Conservation (phyloP, 2,329 filamentous ascomycete species). For the Pezicula carpinea region DNA sequence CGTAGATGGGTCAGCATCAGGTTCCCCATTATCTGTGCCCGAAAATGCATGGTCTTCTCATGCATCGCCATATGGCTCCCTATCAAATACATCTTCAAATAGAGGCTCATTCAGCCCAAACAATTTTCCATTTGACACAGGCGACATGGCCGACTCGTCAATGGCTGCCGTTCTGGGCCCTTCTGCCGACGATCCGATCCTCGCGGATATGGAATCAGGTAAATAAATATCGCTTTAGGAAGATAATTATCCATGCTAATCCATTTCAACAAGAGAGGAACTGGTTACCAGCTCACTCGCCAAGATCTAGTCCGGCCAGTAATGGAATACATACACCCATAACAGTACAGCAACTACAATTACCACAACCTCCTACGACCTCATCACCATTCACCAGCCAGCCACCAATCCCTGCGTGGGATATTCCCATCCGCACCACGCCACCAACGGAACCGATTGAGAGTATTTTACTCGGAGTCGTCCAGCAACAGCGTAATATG, state of each 20-base stretch:
- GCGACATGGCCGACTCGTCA: too few species aligned
- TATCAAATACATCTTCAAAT: too few species aligned
- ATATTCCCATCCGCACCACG: constrained; percentile 29
- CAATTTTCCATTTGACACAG: too few species aligned
- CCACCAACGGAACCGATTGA: constrained; percentile 30
- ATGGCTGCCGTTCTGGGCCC: too few species aligned
- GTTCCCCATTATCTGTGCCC: background rate
- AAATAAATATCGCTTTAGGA: background rate
- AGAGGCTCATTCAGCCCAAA: too few species aligned
- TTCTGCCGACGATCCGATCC: too few species aligned
- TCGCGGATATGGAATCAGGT: background rate
- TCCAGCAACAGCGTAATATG: constrained; percentile 32
- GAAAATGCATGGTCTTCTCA: background rate
- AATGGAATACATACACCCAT: background rate
- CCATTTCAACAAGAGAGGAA: background rate
- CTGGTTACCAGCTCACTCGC: background rate
- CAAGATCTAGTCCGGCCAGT: background rate
- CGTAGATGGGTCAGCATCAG: background rate
- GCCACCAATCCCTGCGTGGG: constrained; percentile 24
- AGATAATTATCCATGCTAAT: background rate
- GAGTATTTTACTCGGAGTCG: constrained; percentile 30
- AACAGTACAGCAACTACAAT: background rate
- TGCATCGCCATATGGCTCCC: background rate
- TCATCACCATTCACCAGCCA: background rate
- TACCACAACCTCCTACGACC: background rate